Base-by-base conservation (phyloP, 805 yeast species). In the Vanderwaltozyma verrucispora region DNA sequence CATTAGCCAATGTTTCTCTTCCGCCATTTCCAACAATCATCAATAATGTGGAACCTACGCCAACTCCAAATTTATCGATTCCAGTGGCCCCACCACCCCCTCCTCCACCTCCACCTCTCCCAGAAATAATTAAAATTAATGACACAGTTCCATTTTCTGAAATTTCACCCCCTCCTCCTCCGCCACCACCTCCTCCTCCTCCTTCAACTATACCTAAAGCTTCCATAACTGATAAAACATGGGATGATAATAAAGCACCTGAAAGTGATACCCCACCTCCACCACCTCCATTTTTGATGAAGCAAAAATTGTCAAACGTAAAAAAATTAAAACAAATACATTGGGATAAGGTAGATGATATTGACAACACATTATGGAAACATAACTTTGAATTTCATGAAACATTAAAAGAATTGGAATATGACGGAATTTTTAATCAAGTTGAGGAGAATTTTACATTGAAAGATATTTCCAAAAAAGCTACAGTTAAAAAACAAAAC, bases 311-410 rank as follows among this genome's bases (percentile, higher is more conserved):
- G 4, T 13, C 15, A 2, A 75, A 78, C 15, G 68, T 68, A 54
- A 68, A 66, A 43, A 77, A 75, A 56, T 60, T 82, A 62, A 82
- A 80, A 51, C 94, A 82, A 50, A 71, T 82, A 44, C 94, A 82
- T 49, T 82, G 92, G 94, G 92, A 82, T 44, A 80, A 75, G 50
- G 62, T 82, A 32, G 82, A 77, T 12, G 57, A 65, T 34, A 63
- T 77, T 13, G 63, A 67, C 14, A 66, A 72, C 30, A 78, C 92
- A 0, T 69, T 82, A 46, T 82, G 94, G 94, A 67, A 67, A 23
- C 56, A 60, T 16, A 48, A 60, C 13, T 49, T 62, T 1, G 65
- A 71, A 33, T 39, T 49, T n/a, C 33, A 33, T 19, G 69, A 72
- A 16, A 63, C 64, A 0, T 59, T 74, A 33, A 63, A 59, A 30